Conservation (phyloP, 1,284 basidiomycete genomes). For the Microbotryum saponariae region DNA sequence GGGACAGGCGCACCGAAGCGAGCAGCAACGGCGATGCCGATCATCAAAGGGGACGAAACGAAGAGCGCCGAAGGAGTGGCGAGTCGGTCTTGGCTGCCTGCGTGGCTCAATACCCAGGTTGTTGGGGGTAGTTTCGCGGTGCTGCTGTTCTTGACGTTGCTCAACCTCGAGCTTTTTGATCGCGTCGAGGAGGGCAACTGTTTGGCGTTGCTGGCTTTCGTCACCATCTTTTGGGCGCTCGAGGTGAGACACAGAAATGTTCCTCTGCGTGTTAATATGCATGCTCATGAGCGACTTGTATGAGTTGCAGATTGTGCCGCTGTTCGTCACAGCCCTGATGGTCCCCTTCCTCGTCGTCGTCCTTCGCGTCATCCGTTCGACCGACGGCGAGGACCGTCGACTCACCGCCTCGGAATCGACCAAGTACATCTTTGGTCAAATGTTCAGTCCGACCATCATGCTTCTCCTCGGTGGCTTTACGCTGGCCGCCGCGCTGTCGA, state of each 20-base stretch:
- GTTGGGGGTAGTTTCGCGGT: conserved; percentile 56
- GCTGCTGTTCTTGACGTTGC: conserved; percentile 52
- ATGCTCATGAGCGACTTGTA: background rate
- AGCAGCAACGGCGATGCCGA: conserved; percentile 34
- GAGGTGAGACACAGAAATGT: conserved; percentile 55
- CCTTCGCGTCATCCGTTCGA: conserved; percentile 67
- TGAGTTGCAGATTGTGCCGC: conserved; percentile 67
- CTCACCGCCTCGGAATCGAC: conserved; percentile 67
- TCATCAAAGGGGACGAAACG: conserved; percentile 48
- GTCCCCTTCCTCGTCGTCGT: conserved; percentile 87
- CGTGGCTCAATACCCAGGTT: conserved; percentile 56
- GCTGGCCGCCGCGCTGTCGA: conserved; percentile 90
- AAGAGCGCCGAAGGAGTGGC: conserved; percentile 44
- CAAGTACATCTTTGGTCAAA: conserved; percentile 59
- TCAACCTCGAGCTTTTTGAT: conserved; percentile 57
- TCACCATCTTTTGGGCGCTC: conserved; percentile 91
- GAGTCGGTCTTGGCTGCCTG: conserved; percentile 49
- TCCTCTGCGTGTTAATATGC: background rate
- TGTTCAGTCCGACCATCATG: conserved; percentile 87
- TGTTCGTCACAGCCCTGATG: conserved; percentile 88
- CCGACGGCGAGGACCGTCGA: conserved; percentile 52
- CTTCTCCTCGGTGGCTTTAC: conserved; percentile 91
- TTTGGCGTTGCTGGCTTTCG: conserved; percentile 80
- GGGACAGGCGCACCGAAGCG: conserved; percentile 43
- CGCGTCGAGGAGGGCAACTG: conserved; percentile 78